Evolutionary conservation across 371 early-diverging fungal species (phyloP).

Genomic region (Saksenaea vasiformis): DNA sequence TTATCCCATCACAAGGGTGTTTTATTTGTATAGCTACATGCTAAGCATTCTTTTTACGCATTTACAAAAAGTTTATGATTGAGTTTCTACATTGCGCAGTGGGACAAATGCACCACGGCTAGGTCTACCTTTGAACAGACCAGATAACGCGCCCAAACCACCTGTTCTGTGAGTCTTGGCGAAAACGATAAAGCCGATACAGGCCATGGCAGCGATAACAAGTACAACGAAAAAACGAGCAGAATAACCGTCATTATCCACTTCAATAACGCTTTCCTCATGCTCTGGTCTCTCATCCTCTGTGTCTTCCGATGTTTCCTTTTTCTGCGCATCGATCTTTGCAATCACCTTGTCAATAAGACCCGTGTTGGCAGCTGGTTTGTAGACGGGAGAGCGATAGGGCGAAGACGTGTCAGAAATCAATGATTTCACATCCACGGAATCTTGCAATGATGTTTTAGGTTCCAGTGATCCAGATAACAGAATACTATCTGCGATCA

Average conservation of each 20-base stretch:
- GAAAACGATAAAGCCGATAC: slow-evolving; percentile 31
- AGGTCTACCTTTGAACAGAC: slow-evolving; percentile 18
- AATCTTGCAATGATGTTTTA: slow-evolving; percentile 15
- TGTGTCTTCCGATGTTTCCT: background rate
- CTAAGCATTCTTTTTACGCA: no score
- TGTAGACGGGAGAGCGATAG: slow-evolving; percentile 30
- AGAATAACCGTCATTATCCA: background rate
- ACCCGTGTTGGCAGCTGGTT: slow-evolving; percentile 28
- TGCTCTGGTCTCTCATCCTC: background rate
- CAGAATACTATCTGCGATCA: slow-evolving; percentile 44
- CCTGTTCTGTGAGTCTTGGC: slow-evolving; percentile 18
- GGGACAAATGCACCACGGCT: slow-evolving; percentile 38
- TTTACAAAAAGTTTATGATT: slow-evolving; percentile 1
- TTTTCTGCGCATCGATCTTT: slow-evolving; percentile 25
- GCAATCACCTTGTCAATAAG: slow-evolving; percentile 24
- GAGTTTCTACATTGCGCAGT: slow-evolving; percentile 33
- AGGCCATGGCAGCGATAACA: slow-evolving; percentile 19
- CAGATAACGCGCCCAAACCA: slow-evolving; percentile 31
- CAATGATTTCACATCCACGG: slow-evolving; percentile 12
- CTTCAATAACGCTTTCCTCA: slow-evolving; percentile 6
- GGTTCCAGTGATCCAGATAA: slow-evolving; percentile 34
- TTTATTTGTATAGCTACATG: no score
- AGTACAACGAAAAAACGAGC: slow-evolving; percentile 23
- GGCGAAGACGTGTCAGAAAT: slow-evolving; percentile 9
- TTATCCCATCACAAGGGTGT: no score